Evolutionary conservation across 306 rosid genomes (phyloP).

Genomic region (Ammopiptanthus mongolicus): DNA sequence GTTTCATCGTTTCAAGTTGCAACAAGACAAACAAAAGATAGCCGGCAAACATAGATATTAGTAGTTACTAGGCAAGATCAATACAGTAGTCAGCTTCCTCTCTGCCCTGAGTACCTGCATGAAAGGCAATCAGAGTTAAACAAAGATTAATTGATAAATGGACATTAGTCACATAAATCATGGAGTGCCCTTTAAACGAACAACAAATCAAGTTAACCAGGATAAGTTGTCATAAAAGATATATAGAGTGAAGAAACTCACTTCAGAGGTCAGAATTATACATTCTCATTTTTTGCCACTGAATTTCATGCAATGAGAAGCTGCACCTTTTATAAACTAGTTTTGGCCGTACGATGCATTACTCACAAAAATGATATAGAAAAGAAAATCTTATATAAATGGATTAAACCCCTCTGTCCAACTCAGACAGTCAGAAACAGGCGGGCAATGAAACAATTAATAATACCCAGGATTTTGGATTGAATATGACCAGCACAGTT

Average conservation of each 20-base stretch:
- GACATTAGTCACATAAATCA: neutral
- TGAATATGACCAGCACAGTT: neutral
- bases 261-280: neutral
- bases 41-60: neutral
- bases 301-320: neutral
- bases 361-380: neutral
- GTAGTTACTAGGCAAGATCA: conserved; percentile 5
- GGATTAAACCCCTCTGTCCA: neutral
- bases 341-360: neutral
- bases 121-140: neutral
- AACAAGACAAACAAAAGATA: conserved; percentile 10
- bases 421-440: neutral
- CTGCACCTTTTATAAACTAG: neutral
- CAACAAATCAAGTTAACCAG: neutral
- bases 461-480: neutral
- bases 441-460: neutral
- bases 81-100: conserved; percentile 24
- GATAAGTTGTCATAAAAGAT: neutral
- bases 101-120: conserved; percentile 24
- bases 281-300: neutral
- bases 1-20: conserved; percentile 2
- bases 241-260: neutral
- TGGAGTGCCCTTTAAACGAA: neutral
- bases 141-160: neutral
- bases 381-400: neutral